A percentile compares a stretch with the other conserved stretches of the same genome.
phyloP scores from a whole-genome alignment of 2,329 filamentous ascomycete species.

The Botrytis porri region DNA sequence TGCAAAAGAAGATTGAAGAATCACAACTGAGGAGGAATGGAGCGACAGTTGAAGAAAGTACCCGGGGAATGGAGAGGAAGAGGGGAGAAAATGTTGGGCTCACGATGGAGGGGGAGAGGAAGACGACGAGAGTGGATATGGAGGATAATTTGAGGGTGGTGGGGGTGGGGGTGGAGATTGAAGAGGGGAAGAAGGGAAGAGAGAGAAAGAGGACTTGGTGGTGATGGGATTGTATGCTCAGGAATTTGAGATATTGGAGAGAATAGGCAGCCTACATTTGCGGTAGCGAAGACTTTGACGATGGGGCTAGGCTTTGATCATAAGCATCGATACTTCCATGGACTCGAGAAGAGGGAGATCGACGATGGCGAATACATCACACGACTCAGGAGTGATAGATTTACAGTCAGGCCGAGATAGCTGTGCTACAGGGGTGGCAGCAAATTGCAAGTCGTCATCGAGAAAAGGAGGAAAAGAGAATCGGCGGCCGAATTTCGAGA shows the following conservation, averaged over 20 bases:
- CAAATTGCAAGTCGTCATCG: neutral
- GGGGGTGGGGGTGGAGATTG: neutral
- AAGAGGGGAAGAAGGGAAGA: neutral
- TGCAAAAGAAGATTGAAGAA: constrained; percentile 57
- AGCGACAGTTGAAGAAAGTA: constrained; percentile 41
- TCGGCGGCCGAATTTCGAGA: neutral
- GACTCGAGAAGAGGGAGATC: neutral
- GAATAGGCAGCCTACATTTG: neutral
- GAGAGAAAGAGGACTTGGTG: constrained; percentile 12
- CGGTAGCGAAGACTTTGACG: neutral
- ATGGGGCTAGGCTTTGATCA: neutral
- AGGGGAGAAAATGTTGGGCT: constrained; percentile 11
- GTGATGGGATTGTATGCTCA: neutral
- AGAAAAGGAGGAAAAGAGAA: neutral
- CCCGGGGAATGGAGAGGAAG: constrained; percentile 37
- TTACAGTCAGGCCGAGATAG: neutral
- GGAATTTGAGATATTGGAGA: neutral
- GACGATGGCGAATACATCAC: neutral
- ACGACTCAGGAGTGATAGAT: neutral
- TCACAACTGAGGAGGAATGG: constrained; percentile 43
- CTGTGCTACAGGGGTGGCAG: no score
- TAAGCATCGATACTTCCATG: neutral
- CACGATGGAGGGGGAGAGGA: neutral
- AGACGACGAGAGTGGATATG: neutral
- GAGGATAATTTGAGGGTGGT: constrained; percentile 14